phyloP scores from a whole-genome alignment of 257 asterid genomes.

The Henckelia pumila region DNA sequence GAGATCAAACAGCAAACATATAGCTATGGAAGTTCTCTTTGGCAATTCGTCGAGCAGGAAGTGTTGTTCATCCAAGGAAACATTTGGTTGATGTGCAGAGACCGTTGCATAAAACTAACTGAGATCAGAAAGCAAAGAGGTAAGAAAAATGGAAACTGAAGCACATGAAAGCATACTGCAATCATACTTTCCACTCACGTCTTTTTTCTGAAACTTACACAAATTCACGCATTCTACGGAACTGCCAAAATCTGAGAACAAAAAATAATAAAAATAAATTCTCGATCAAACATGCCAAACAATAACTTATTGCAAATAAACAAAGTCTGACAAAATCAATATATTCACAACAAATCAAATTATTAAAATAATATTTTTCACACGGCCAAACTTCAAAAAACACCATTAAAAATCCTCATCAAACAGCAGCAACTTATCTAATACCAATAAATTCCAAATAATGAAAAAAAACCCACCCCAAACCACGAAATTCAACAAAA shows the following conservation, averaged over 20 bases:
- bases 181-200: slow-evolving; percentile 57
- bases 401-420: background rate
- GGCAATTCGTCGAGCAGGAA: too few relatives aligned
- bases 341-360: slow-evolving; percentile 15
- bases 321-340: slow-evolving; percentile 8
- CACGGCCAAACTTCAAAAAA: slow-evolving; percentile 25
- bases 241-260: slow-evolving; percentile 38
- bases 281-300: background rate
- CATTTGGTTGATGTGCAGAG: too few relatives aligned
- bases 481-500: slow-evolving; percentile 18
- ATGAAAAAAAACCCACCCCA: background rate
- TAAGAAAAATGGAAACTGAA: too few relatives aligned
- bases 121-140: too few relatives aligned
- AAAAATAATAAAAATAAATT: slow-evolving; percentile 4
- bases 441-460: background rate
- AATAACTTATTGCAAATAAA: too few relatives aligned
- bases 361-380: slow-evolving; percentile 11
- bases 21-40: too few relatives aligned
- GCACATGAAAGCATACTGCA: slow-evolving; percentile 70
- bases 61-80: too few relatives aligned
- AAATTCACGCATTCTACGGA: slow-evolving; percentile 74
- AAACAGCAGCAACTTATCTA: too few relatives aligned
- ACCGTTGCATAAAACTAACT: too few relatives aligned
- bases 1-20: too few relatives aligned
- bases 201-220: slow-evolving; percentile 73